Evolutionary conservation across 2,329 filamentous ascomycete species (phyloP).

Genomic region (Diaporthe capsici): DNA sequence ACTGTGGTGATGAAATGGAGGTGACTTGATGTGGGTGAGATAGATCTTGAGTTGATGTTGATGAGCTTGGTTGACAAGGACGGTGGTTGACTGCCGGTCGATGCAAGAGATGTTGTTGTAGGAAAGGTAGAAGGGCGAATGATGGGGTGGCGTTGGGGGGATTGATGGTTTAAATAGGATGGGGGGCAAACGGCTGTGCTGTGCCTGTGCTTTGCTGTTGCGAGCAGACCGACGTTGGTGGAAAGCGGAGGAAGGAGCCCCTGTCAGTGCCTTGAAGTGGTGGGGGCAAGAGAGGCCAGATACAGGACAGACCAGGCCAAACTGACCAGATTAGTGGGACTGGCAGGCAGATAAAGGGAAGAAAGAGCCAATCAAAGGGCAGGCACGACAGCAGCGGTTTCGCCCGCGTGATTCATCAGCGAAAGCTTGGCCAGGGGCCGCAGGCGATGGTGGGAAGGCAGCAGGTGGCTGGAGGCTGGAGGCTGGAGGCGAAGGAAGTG

Average conservation of each 20-base stretch:
- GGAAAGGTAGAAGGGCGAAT: neutral
- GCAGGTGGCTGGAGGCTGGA: constrained; percentile 19
- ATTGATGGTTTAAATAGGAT: constrained; percentile 32
- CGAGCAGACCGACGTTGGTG: constrained; percentile 7
- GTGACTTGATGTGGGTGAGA: constrained; percentile 75
- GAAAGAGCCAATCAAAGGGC: constrained; percentile 2
- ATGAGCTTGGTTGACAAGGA: neutral
- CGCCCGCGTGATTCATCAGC: constrained; percentile 34
- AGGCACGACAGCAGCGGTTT: neutral
- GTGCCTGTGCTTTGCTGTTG: constrained; percentile 1
- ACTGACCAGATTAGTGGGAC: constrained; percentile 4
- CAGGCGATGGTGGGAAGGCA: neutral
- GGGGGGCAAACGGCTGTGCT: constrained; percentile 29
- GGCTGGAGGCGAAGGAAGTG: neutral
- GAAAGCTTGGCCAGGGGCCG: constrained; percentile 3
- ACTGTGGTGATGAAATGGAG: constrained; percentile 62
- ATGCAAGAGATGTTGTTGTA: constrained; percentile 1
- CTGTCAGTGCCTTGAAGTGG: constrained; percentile 32
- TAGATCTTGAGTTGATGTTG: constrained; percentile 29
- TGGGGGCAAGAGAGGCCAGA: constrained; percentile 14
- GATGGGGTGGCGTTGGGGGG: neutral
- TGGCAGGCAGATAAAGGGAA: constrained; percentile 19
- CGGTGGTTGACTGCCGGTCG: neutral
- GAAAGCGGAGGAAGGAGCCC: constrained; percentile 29
- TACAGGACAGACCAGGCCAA: constrained; percentile 6